Base-by-base conservation (phyloP, 768 basidiomycete genomes). In the Tephrocybe rancida region DNA sequence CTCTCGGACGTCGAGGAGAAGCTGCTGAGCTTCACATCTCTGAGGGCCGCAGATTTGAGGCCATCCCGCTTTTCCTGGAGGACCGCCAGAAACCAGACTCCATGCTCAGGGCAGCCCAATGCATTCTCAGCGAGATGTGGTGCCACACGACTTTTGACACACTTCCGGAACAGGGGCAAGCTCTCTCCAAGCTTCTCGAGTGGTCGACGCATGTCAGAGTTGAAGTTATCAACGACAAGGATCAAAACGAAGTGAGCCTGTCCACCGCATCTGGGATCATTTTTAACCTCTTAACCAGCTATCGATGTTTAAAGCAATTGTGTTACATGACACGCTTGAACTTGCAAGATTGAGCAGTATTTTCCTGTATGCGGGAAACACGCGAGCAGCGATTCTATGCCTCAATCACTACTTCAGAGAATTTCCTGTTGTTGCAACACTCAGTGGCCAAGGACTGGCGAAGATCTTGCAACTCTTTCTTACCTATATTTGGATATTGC, bases 1-100 rank as follows among this genome's bases (percentile, higher is more conserved):
- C 67, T 3, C 69, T 76, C 10, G 76, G 73, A 13, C 70, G 72
- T 55, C 73, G 66, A 41, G 48, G 57, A 1, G 81, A 86, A 29
- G 85, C 85, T 0, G 84, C 83, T 1, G 71, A 79, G 18, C 60
- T 84, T 16, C 76, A 82, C 58, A 54, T 82, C 4, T 64, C 67
- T 0, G 78, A 83, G 56, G 82, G 80, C 11, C 73, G 78, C 1
- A 65, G 64, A 0, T 27, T 73, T 1, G 74, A 80, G 10, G 86
- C 84, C 0, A 77, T 85, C 9, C 66, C 61, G 10, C 62, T 80
- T 2, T 65, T 84, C 38, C 57, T 83, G 3, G 62, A 67, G 35
- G 74, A 78, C 29, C 56, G 19, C 5, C 46, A 41, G 0, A 69
- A 67, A 11, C 42, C 38, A 2, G 24, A 63, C 0, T 76, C 76